phyloP scores from a whole-genome alignment of 257 asterid species.

The Solanum gandarillasii region DNA sequence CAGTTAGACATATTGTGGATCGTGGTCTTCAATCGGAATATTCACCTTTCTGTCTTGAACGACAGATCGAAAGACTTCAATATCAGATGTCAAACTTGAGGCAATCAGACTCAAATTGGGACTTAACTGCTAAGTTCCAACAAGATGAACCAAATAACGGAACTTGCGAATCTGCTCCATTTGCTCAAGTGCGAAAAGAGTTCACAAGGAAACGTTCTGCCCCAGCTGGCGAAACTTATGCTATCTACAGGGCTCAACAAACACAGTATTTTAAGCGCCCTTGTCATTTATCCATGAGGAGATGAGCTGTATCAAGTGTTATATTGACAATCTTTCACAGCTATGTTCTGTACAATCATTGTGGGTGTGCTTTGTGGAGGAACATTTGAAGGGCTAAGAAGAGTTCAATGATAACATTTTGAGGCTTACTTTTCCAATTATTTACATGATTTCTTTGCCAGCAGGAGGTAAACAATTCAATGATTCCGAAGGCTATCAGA shows the following conservation, averaged over 20 bases:
- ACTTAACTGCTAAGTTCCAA: not conserved
- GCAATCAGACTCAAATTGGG: not conserved
- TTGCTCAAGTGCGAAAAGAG: not conserved
- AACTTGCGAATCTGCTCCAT: not conserved
- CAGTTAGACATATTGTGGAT: constrained; percentile 1
- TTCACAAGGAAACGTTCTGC: not conserved
- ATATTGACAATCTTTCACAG: not conserved
- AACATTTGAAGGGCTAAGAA: not conserved
- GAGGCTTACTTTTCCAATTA: not conserved
- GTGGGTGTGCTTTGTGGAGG: not conserved
- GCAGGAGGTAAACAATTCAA: not conserved
- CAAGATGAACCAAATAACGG: not conserved
- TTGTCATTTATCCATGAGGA: not conserved
- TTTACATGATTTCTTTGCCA: not conserved
- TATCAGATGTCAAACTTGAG: not conserved
- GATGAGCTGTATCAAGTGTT: not conserved
- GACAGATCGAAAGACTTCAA: not conserved
- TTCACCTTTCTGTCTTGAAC: constrained; percentile 5
- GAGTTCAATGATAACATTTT: too few relatives aligned
- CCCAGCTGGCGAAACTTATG: not conserved
- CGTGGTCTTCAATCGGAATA: constrained; percentile 7
- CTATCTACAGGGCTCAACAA: not conserved
- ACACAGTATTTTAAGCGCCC: not conserved
- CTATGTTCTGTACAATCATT: not conserved
- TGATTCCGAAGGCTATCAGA: not conserved